Evolutionary conservation across 345 rosid species (phyloP), one percentile per base, ranked within the genome.

Genomic region (Sisymbrium altissimum): DNA sequence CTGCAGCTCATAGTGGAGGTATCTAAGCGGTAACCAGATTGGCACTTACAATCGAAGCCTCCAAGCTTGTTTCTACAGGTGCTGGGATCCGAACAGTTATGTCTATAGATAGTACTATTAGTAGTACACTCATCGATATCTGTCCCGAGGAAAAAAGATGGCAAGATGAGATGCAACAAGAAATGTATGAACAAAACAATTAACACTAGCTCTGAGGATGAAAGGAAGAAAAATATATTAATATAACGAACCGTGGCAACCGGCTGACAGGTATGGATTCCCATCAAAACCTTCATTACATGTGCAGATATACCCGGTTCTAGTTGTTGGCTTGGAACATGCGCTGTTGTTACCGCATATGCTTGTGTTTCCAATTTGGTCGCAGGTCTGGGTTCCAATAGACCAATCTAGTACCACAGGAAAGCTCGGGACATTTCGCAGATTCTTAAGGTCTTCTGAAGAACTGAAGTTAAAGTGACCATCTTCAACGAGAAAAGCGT

Each of bases 11-110:
- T 23, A 23, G 25, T 23, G 25, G 25, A 23, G 25, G 25, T 23
- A 23, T 23, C 25, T 3, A 23, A 23, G 27, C 17, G 1, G 41
- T 11, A 17, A 64, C 69, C 69, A 41, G 55, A 10, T 17, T 9
- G 40, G 21, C 87, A 84, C 1, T 1, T 3, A 56, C 90, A 86
- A 0, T 2, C 29, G 33, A 52, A 80, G 59, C 2, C 36, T 14
- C 90, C 86, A 0, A 0, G 3, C 27, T 1, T 18, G 32, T 76
- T 70, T 6, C 8, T 5, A 11, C 27, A 29, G 14, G 5, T 19
- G 4, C 17, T 23, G 15, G 29, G 4, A 4, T 12, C 57, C 6
- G 33, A 0, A 25, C 57, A 52, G 33, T 25, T 52, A 25, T 52
- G 57, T 52, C 13, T 25, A 5, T 50, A n/a, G 57, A 7, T 54